Evolutionary conservation across 768 basidiomycete genomes (phyloP).

Genomic region (Collybiopsis luxurians): DNA sequence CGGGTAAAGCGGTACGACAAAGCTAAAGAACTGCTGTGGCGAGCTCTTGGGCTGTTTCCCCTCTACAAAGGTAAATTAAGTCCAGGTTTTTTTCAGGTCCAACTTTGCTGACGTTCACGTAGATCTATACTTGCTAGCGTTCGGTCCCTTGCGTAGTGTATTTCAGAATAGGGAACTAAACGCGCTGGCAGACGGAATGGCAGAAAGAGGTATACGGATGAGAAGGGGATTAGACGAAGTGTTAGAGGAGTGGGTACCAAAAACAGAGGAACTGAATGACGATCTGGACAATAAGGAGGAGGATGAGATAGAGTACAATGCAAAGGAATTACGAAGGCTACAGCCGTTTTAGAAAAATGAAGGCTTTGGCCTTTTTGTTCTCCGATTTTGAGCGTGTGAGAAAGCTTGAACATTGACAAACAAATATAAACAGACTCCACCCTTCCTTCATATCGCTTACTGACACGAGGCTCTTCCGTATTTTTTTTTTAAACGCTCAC

Average conservation of each 20-base stretch:
- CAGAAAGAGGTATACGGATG: conserved; percentile 67
- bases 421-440: background rate
- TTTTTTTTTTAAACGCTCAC: conserved; percentile 17
- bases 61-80: conserved; percentile 60
- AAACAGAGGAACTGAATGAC: conserved; percentile 21
- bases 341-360: conserved; percentile 53
- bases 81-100: background rate
- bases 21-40: conserved; percentile 72
- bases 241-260: conserved; percentile 42
- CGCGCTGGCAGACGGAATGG: conserved; percentile 70
- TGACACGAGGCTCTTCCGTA: conserved; percentile 26
- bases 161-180: conserved; percentile 62
- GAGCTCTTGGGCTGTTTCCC: conserved; percentile 74
- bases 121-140: conserved; percentile 80
- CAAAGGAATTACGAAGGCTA: conserved; percentile 55
- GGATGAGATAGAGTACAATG: conserved; percentile 61
- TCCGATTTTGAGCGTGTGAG: conserved; percentile 8
- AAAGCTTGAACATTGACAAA: no score
- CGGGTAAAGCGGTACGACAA: conserved; percentile 50
- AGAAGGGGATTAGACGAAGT: conserved; percentile 61
- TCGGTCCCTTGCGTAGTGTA: conserved; percentile 62
- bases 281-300: conserved; percentile 22
- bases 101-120: conserved; percentile 5
- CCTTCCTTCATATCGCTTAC: conserved; percentile 14
- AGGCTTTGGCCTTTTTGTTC: conserved; percentile 16